Evolutionary conservation across 139 green algal species (phyloP), one percentile per base, ranked within the genome.

Genomic region (Edaphochlamys debaryana): DNA sequence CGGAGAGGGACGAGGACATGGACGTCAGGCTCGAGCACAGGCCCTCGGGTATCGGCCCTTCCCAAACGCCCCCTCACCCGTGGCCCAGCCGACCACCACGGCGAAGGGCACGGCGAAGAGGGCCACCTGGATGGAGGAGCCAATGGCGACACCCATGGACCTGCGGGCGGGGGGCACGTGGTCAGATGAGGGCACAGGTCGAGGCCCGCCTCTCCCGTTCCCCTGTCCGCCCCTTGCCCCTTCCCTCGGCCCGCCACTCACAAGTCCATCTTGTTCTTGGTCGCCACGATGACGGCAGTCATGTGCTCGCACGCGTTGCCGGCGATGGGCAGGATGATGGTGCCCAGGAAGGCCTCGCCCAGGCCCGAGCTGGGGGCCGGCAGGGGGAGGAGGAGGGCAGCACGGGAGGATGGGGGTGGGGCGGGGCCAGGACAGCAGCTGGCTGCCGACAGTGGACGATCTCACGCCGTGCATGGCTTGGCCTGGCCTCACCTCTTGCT

Each of bases 201-300:
- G n/a, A n/a, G n/a, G n/a, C n/a, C n/a, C 67, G 13, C 37, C 17
- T n/a, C 9, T 13, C 37, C 37, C 38, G 38, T 74, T 23, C 67
- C 3, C 67, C 30, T 7, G 5, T 38, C 6, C 37, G 15, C 58
- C 30, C 29, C 58, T 29, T 37, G 4, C 30, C 29, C 58, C 36
- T 37, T 13, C 22, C 30, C 5, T 37, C 29, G 5, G 11, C 7
- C 7, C 63, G 9, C 32, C 17, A 54, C 76, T 54, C 63, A 82
- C 38, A 98, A 87, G 85, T 98, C 95, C 95, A 98, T 98, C 87
- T 98, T 98, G 89, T 97, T 92, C 88, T 97, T 98, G 30, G 93
- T 88, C 9, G 95, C 94, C 40, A 98, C 76, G 27, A 82, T 54
- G 36, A 82, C 76, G n/a, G 76, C 76, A 4, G 76, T 82, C 76